These are phyloP conservation scores for Fusarium sp. DNA, from an alignment of 2,329 filamentous ascomycete genomes.

Conservation along the genomic window DNA sequence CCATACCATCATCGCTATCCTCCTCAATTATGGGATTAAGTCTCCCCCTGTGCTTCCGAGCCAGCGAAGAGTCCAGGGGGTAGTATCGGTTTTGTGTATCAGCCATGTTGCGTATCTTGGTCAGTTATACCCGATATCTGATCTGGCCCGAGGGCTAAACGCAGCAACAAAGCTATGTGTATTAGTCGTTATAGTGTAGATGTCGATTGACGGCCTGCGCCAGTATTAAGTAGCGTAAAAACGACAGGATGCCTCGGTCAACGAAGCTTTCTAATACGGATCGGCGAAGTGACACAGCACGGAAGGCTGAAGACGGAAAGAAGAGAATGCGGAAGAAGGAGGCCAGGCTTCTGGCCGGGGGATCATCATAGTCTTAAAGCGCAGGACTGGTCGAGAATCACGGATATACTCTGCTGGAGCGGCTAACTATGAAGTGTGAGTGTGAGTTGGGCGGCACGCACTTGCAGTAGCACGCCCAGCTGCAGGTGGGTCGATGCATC, in stretches of 20 bases:
- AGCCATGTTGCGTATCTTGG: slow-evolving; percentile 60
- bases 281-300: slow-evolving; percentile 48
- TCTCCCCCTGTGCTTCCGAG: slow-evolving; percentile 63
- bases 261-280: slow-evolving; percentile 55
- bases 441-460: slow-evolving; percentile 43
- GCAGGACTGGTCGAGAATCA: slow-evolving; percentile 35
- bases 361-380: slow-evolving; percentile 49
- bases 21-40: slow-evolving; percentile 78
- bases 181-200: slow-evolving; percentile 44
- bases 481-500: slow-evolving; percentile 46
- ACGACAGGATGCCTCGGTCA: slow-evolving; percentile 61
- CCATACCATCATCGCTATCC: slow-evolving; percentile 58
- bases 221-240: slow-evolving; percentile 47
- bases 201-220: slow-evolving; percentile 55
- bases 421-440: slow-evolving; percentile 40
- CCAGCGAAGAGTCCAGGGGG: slow-evolving; percentile 67
- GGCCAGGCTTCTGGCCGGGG: slow-evolving; percentile 49
- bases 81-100: slow-evolving; percentile 57
- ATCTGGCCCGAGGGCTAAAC: slow-evolving; percentile 31
- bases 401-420: slow-evolving; percentile 36
- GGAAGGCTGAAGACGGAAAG: slow-evolving; percentile 51
- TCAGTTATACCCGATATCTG: slow-evolving; percentile 53
- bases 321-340: slow-evolving; percentile 52
- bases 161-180: slow-evolving; percentile 33
- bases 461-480: slow-evolving; percentile 41